These are phyloP conservation scores for Dimocarpus longan DNA, from an alignment of 345 rosid genomes.

Conservation along the genomic window DNA sequence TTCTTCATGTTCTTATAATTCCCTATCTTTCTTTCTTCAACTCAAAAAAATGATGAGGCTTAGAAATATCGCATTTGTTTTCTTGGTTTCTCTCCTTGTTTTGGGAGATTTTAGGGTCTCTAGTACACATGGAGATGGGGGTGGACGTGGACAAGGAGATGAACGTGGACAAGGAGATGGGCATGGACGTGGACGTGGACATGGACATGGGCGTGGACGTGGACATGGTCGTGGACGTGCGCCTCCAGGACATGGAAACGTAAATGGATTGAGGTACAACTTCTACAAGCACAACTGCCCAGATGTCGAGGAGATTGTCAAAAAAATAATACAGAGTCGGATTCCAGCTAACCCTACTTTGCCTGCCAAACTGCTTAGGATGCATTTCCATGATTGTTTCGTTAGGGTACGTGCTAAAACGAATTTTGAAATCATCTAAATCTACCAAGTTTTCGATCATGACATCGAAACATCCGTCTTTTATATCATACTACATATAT, in stretches of 20 bases:
- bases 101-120: neutral
- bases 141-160: neutral
- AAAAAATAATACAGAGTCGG: conserved; percentile 29
- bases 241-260: neutral
- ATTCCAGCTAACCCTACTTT: conserved; percentile 35
- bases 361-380: conserved; percentile 52
- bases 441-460: too few relatives aligned
- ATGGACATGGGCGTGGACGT: neutral
- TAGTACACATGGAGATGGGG: neutral
- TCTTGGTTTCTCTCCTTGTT: neutral
- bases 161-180: neutral
- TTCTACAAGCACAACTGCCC: conserved; percentile 42
- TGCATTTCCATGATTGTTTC: conserved; percentile 72
- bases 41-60: neutral
- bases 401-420: conserved; percentile 43
- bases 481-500: too few relatives aligned
- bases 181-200: neutral
- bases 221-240: neutral
- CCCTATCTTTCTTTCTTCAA: too few relatives aligned
- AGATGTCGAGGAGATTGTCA: conserved; percentile 40
- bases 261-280: conserved; percentile 6
- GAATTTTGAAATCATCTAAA: neutral
- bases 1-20: neutral
- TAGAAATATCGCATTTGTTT: neutral
- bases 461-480: too few relatives aligned